A percentile compares a stretch with the other conserved stretches of the same genome.
phyloP scores from a whole-genome alignment of 2,329 filamentous ascomycete species.

The Leptosphaerulina australis region DNA sequence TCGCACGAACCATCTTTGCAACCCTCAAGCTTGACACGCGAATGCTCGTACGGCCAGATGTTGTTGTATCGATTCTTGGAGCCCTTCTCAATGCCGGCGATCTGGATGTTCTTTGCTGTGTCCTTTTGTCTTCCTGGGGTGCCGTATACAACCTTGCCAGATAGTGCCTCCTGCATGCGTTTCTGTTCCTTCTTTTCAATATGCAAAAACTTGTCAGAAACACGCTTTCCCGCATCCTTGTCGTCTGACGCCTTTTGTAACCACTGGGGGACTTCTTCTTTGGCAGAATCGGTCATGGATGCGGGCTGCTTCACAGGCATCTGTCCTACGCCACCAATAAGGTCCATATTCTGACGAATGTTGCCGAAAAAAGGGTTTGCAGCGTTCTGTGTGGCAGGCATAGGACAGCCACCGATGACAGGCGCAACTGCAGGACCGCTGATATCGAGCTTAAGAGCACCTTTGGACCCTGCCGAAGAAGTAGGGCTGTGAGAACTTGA shows the following conservation, averaged over 20 bases:
- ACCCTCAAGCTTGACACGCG: slow-evolving; percentile 78
- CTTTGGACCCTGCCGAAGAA: slow-evolving; percentile 30
- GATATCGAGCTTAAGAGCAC: slow-evolving; percentile 33
- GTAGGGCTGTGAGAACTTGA: slow-evolving; percentile 47
- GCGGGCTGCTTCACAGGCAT: slow-evolving; percentile 65
- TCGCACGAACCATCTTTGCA: slow-evolving; percentile 75
- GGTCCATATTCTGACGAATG: slow-evolving; percentile 94
- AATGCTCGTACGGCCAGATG: slow-evolving; percentile 94
- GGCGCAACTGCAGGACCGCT: slow-evolving; percentile 65
- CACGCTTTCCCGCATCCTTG: slow-evolving; percentile 75
- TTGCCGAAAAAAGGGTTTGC: slow-evolving; percentile 93
- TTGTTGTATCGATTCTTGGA: slow-evolving; percentile 97
- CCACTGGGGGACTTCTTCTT: slow-evolving; percentile 73
- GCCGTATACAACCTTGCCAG: slow-evolving; percentile 64
- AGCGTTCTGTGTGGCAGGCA: slow-evolving; percentile 72
- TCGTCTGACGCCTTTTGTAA: slow-evolving; percentile 70
- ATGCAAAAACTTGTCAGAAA: slow-evolving; percentile 80
- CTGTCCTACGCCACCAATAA: slow-evolving; percentile 91
- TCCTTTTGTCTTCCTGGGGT: slow-evolving; percentile 49
- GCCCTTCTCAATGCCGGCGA: slow-evolving; percentile 93
- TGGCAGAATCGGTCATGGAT: slow-evolving; percentile 55
- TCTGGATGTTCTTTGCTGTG: slow-evolving; percentile 63
- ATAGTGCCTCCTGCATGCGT: slow-evolving; percentile 86
- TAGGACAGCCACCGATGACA: slow-evolving; percentile 85
- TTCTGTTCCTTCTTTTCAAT: slow-evolving; percentile 87